phyloP scores from a whole-genome alignment of 306 rosid species.

The Prosopis cineraria region DNA sequence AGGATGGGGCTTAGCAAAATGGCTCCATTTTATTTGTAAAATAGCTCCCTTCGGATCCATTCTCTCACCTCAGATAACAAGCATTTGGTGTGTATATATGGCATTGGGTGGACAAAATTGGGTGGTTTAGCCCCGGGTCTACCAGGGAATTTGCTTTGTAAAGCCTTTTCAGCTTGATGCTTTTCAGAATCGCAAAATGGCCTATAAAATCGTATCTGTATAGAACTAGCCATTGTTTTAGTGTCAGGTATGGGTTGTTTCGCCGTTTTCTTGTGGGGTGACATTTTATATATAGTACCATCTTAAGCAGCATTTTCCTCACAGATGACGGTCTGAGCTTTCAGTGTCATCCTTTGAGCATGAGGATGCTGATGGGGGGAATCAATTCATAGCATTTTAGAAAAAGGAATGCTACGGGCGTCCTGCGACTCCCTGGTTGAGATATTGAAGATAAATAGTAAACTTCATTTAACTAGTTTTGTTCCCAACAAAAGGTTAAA shows the following conservation, averaged over 20 bases:
- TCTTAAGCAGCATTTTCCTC: no score
- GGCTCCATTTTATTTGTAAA: conserved; percentile 36
- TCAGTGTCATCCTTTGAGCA: no score
- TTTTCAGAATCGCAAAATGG: conserved; percentile 30
- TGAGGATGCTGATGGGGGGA: no score
- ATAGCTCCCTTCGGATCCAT: conserved; percentile 43
- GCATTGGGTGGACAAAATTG: conserved; percentile 55
- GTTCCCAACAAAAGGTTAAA: no score
- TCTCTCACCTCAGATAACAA: conserved; percentile 16
- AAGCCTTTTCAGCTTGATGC: conserved; percentile 43
- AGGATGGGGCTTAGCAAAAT: conserved; percentile 36
- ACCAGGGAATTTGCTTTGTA: conserved; percentile 41
- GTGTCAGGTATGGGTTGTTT: conserved; percentile 31
- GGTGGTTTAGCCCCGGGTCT: conserved; percentile 38
- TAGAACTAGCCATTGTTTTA: conserved; percentile 26
- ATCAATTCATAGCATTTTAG: no score
- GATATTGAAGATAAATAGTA: no score
- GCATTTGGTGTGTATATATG: conserved; percentile 62
- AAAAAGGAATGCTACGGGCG: no score
- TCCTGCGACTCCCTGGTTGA: no score
- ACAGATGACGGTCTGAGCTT: no score
- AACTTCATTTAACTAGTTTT: no score
- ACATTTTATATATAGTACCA: background rate
- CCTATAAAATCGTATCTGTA: conserved; percentile 42
- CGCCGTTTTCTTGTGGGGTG: background rate